phyloP scores from a whole-genome alignment of 2,329 filamentous ascomycete genomes.

The Cladophialophora psammophila region DNA sequence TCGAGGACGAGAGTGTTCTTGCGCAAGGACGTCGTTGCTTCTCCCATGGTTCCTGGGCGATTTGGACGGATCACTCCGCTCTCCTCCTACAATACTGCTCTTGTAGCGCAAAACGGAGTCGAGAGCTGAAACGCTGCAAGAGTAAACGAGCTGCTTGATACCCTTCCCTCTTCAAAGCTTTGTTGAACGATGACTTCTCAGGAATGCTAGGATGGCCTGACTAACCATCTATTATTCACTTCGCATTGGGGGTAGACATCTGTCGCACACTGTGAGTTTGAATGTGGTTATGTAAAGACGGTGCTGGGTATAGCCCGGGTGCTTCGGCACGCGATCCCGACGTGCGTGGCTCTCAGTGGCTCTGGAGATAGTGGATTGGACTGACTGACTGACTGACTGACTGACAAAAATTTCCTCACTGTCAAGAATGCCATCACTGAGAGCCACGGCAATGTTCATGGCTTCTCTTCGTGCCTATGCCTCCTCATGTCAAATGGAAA shows the following conservation, averaged over 20 bases:
- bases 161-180: neutral
- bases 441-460: no score
- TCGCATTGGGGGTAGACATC: neutral
- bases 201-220: neutral
- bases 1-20: neutral
- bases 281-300: neutral
- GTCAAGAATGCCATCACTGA: no score
- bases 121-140: neutral
- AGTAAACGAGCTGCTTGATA: neutral
- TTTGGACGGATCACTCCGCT: neutral
- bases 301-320: constrained; percentile 9
- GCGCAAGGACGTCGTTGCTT: neutral
- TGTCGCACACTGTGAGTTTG: neutral
- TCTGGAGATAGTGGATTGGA: neutral
- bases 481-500: no score
- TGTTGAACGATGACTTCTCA: neutral
- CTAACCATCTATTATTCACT: neutral
- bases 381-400: no score
- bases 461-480: no score
- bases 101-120: neutral
- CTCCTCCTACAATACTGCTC: neutral
- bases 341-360: neutral
- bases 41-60: neutral
- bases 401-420: no score
- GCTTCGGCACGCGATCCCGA: constrained; percentile 4